Conservation (phyloP, 2,329 filamentous ascomycete species). For the Epichloe hybrida region DNA sequence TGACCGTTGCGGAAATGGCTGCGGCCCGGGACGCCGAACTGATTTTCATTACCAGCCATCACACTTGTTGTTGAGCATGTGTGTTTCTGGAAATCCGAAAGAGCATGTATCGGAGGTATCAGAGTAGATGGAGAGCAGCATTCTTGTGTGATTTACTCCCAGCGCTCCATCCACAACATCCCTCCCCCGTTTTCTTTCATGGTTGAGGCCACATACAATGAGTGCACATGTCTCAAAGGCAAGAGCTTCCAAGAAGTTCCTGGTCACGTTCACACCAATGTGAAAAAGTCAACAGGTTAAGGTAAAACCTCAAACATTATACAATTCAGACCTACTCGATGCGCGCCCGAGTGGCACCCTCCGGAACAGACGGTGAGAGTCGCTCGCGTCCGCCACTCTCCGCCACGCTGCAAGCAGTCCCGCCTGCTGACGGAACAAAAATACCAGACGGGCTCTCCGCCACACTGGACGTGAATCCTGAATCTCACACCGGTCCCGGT, state of each 20-base stretch:
- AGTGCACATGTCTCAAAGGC: too few species aligned
- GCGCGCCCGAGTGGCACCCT: neutral
- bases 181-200: too few species aligned
- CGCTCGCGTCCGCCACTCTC: conserved; percentile 1
- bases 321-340: neutral
- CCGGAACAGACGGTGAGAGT: neutral
- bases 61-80: neutral
- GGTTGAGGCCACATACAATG: too few species aligned
- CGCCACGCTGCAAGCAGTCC: conserved; percentile 2
- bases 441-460: neutral
- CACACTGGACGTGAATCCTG: neutral
- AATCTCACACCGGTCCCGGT: neutral
- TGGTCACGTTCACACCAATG: too few species aligned
- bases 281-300: too few species aligned
- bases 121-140: too few species aligned
- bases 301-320: too few species aligned
- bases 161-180: too few species aligned
- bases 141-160: too few species aligned
- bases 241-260: too few species aligned
- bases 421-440: conserved; percentile 5
- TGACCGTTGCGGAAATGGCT: neutral
- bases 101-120: too few species aligned
- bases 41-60: neutral
- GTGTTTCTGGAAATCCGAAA: too few species aligned
- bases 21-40: neutral